A percentile compares a stretch with the other conserved stretches of the same genome.
Conservation (phyloP, 257 asterid genomes). For the Perilla frutescens region DNA sequence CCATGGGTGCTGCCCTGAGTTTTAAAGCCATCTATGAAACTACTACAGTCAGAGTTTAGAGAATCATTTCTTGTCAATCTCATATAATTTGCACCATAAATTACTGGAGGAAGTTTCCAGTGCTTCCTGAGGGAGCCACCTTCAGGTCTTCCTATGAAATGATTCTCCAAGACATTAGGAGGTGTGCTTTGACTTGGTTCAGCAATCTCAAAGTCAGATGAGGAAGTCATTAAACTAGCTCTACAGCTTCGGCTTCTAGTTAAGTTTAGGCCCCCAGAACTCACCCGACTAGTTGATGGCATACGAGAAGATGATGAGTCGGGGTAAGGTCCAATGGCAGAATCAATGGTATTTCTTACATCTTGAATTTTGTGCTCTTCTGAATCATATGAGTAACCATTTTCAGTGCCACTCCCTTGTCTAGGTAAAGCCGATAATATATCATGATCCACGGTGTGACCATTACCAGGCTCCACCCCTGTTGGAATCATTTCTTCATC, state of each 20-base stretch:
- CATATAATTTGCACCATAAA: constrained; percentile 51
- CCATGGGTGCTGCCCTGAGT: constrained; percentile 48
- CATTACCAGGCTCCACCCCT: constrained; percentile 36
- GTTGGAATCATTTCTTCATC: constrained; percentile 48
- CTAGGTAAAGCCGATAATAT: constrained; percentile 43
- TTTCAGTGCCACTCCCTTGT: constrained; percentile 42
- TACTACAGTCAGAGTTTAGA: constrained; percentile 67
- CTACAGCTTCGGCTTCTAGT: constrained; percentile 72
- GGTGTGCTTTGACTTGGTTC: constrained; percentile 77
- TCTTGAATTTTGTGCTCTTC: constrained; percentile 52
- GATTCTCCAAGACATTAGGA: constrained; percentile 60
- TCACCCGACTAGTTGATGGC: constrained; percentile 43
- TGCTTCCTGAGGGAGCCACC: constrained; percentile 57
- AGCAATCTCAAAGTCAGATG: constrained; percentile 49
- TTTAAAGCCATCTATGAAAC: constrained; percentile 62
- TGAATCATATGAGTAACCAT: constrained; percentile 44
- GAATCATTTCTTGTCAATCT: constrained; percentile 68
- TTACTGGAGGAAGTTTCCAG: constrained; percentile 74
- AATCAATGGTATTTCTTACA: constrained; percentile 48
- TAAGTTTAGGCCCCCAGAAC: constrained; percentile 57
- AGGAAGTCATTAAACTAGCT: constrained; percentile 56
- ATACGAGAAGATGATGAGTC: constrained; percentile 53
- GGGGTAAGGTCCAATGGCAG: constrained; percentile 49
- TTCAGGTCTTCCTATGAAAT: constrained; percentile 73
- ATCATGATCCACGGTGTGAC: constrained; percentile 40